phyloP scores from a whole-genome alignment of 331 rosid species.

The Quercus lobata region DNA sequence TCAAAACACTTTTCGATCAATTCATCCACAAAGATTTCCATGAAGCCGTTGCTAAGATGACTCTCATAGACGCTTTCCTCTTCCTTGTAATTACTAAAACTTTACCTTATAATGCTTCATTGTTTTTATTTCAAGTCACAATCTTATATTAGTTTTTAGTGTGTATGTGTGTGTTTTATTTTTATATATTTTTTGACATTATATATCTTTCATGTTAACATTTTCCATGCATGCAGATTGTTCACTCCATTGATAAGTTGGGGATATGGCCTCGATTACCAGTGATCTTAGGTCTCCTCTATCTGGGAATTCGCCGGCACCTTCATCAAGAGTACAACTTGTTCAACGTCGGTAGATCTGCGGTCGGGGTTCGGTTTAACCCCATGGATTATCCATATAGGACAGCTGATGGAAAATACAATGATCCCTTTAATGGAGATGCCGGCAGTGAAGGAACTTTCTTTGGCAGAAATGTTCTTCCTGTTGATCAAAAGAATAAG shows the following conservation, averaged over 20 bases:
- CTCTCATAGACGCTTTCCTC: conserved; percentile 42
- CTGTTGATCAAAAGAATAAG: conserved; percentile 35
- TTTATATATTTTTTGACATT: too few species aligned
- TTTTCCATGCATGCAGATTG: conserved; percentile 24
- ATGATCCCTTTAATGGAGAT: conserved; percentile 45
- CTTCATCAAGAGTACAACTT: conserved; percentile 49
- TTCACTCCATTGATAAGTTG: conserved; percentile 40
- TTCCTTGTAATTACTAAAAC: conserved; percentile 24
- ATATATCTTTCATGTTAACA: background rate
- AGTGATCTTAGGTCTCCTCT: conserved; percentile 28
- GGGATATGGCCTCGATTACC: conserved; percentile 46
- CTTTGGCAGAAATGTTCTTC: conserved; percentile 46
- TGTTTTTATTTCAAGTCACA: background rate
- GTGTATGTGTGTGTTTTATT: background rate
- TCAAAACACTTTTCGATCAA: background rate
- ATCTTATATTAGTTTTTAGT: background rate
- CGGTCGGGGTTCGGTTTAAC: conserved; percentile 34
- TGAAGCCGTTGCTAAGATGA: conserved; percentile 42
- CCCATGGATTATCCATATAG: conserved; percentile 39
- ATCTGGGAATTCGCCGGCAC: conserved; percentile 30
- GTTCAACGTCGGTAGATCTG: conserved; percentile 39
- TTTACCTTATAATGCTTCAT: background rate
- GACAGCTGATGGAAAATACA: conserved; percentile 37
- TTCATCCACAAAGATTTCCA: conserved; percentile 43
- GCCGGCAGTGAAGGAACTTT: conserved; percentile 47